phyloP scores from a whole-genome alignment of 1,284 basidiomycete species.

The Cystobasidium slooffiae region DNA sequence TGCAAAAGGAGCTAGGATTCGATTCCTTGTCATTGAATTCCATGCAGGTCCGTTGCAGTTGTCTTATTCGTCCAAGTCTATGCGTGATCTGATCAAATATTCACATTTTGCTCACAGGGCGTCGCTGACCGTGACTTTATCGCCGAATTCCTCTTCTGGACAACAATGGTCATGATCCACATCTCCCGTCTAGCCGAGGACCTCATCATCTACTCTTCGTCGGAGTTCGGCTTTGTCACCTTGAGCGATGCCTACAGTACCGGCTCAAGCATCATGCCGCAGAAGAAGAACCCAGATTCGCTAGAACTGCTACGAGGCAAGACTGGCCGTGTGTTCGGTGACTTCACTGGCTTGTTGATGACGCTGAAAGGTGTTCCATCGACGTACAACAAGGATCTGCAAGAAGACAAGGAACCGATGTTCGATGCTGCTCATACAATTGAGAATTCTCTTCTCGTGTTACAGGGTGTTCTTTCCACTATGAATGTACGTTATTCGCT shows the following conservation, averaged over 20 bases:
- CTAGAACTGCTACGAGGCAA: slow-evolving; percentile 94
- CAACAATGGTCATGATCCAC: slow-evolving; percentile 88
- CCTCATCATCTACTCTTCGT: slow-evolving; percentile 92
- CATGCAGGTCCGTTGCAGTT: slow-evolving; percentile 63
- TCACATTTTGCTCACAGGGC: slow-evolving; percentile 58
- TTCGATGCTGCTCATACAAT: slow-evolving; percentile 93
- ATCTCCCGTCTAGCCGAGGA: slow-evolving; percentile 94
- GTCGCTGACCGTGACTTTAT: slow-evolving; percentile 97
- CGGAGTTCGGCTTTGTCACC: slow-evolving; percentile 93
- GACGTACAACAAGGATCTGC: slow-evolving; percentile 98
- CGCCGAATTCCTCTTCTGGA: slow-evolving; percentile 96
- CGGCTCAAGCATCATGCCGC: slow-evolving; percentile 98
- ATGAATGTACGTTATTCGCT: slow-evolving; percentile 66
- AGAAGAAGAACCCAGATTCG: slow-evolving; percentile 99
- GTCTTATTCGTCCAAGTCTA: background rate
- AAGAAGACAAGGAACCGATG: slow-evolving; percentile 97
- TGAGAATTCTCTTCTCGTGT: slow-evolving; percentile 85
- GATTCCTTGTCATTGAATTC: slow-evolving; percentile 85
- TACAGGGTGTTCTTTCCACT: slow-evolving; percentile 91
- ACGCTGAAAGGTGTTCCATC: slow-evolving; percentile 95
- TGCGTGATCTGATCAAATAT: background rate
- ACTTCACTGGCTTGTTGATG: slow-evolving; percentile 99
- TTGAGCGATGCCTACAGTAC: slow-evolving; percentile 97
- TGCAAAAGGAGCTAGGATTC: slow-evolving; percentile 84
- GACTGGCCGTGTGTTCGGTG: slow-evolving; percentile 87